A percentile compares a stretch with the other conserved stretches of the same genome.
phyloP scores from a whole-genome alignment of 495 filamentous ascomycete species.

The Penicillium cataractarum region DNA sequence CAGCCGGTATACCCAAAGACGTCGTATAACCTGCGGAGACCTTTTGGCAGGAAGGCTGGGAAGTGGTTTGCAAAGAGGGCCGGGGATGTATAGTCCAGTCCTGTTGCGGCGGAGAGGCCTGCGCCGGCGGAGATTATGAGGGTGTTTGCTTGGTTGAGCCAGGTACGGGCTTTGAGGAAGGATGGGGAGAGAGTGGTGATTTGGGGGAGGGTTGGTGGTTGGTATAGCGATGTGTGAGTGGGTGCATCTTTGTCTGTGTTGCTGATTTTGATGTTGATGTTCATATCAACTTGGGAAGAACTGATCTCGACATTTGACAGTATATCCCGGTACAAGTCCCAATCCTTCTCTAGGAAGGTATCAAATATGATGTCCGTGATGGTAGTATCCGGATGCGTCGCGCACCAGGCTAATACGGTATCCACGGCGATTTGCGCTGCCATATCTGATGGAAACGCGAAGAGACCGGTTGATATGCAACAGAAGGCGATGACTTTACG shows the following conservation, averaged over 20 bases:
- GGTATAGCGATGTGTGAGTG: neutral
- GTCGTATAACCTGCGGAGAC: neutral
- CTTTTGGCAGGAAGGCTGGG: neutral
- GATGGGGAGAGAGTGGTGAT: neutral
- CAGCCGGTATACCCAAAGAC: conserved; percentile 27
- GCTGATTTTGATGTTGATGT: neutral
- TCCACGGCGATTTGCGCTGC: neutral
- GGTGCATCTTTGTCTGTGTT: no score
- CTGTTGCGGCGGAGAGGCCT: conserved; percentile 32
- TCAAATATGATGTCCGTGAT: neutral
- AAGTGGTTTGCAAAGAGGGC: neutral
- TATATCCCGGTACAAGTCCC: neutral
- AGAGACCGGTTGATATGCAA: neutral
- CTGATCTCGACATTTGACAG: neutral
- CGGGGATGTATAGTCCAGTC: conserved; percentile 31
- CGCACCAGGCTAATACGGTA: neutral
- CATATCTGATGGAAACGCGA: conserved; percentile 1
- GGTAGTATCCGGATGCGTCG: neutral
- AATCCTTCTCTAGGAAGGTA: neutral
- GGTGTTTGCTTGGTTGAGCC: neutral
- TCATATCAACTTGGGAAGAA: neutral
- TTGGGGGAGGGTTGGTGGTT: neutral
- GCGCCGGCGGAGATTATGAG: conserved; percentile 27
- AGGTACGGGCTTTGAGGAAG: neutral
- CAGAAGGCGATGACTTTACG: neutral